These are phyloP conservation scores for Senecio squalidus DNA, from an alignment of 140 eudicot genomes.

Conservation along the genomic window DNA sequence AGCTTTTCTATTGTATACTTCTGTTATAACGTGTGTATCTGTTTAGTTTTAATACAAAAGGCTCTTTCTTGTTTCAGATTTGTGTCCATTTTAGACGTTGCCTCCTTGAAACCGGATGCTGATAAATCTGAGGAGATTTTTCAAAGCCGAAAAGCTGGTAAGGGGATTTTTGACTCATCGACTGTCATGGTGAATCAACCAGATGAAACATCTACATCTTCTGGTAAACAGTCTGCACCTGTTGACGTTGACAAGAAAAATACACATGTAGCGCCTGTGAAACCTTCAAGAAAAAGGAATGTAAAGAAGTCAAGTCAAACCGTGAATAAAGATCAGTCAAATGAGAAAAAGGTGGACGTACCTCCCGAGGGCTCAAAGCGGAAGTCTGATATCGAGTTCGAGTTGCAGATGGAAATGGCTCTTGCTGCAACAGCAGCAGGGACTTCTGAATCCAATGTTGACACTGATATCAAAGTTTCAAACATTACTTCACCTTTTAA, in stretches of 20 bases:
- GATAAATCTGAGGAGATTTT: conserved; percentile 39
- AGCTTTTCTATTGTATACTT: no score
- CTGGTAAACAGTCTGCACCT: conserved; percentile 23
- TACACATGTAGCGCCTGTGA: conserved; percentile 29
- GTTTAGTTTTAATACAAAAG: conserved; percentile 1
- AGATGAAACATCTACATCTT: conserved; percentile 36
- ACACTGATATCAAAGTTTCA: conserved; percentile 19
- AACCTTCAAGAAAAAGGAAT: conserved; percentile 20
- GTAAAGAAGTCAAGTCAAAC: conserved; percentile 23
- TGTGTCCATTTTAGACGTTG: conserved; percentile 74
- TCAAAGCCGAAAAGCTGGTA: conserved; percentile 29
- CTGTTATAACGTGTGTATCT: background rate
- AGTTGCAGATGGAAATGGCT: conserved; percentile 89
- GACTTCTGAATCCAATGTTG: conserved; percentile 18
- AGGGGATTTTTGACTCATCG: conserved; percentile 61
- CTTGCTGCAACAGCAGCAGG: conserved; percentile 63
- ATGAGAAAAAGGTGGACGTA: conserved; percentile 27
- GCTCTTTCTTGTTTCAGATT: conserved; percentile 44
- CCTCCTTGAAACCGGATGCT: conserved; percentile 66
- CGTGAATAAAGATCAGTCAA: conserved; percentile 20
- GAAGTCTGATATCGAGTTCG: conserved; percentile 84
- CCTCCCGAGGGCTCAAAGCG: conserved; percentile 46
- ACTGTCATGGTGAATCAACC: conserved; percentile 77
- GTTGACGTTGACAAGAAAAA: conserved; percentile 22
- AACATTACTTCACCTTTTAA: conserved; percentile 28